Evolutionary conservation across 2,329 filamentous ascomycete species (phyloP), one percentile per base, ranked within the genome.

Genomic region (Grosmannia penicillata): DNA sequence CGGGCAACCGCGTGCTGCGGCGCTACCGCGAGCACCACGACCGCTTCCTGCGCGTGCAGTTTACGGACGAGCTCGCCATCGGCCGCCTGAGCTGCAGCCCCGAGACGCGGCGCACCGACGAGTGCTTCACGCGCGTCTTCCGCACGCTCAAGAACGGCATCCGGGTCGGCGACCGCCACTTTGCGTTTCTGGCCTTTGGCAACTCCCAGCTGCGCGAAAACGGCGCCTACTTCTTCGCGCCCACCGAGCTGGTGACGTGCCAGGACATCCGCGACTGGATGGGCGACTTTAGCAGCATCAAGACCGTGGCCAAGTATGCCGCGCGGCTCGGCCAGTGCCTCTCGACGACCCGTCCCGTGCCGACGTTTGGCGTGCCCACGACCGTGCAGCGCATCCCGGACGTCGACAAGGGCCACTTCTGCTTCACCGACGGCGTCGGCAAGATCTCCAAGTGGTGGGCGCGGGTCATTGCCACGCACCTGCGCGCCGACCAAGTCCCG

Each of bases 201-300:
- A 96, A 91, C 55, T 95, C 91, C 0, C 91, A 98, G 50, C 82
- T 98, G 43, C 75, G 89, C 37, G 87, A 96, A 52, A 78, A 89
- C 48, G 82, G 87, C 0, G 87, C 84, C 0, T 96, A 91, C 52
- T 95, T 98, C 58, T 96, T 96, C 55, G 80, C 83, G 5, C 72
- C 82, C 0, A 75, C 74, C 0, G 62, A 72, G 0, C 63, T 73
- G 39, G 53, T 82, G 8, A 79, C 74, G 2, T 84, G 84, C 38
- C 70, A 80, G 15, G 67, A 78, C 36, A 95, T 98, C 41, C 79
- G 89, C 5, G 56, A 65, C 24, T 87, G 82, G 74, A 93, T 96
- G 80, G 91, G 91, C 0, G 62, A 80, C 13, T 93, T 98, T 49
- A 67, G 66, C 13, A 72, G 85, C 45, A 95, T 95, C 55, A 74